Base-by-base conservation (phyloP, 2,329 filamentous ascomycete genomes). In the Claviceps purpurea region DNA sequence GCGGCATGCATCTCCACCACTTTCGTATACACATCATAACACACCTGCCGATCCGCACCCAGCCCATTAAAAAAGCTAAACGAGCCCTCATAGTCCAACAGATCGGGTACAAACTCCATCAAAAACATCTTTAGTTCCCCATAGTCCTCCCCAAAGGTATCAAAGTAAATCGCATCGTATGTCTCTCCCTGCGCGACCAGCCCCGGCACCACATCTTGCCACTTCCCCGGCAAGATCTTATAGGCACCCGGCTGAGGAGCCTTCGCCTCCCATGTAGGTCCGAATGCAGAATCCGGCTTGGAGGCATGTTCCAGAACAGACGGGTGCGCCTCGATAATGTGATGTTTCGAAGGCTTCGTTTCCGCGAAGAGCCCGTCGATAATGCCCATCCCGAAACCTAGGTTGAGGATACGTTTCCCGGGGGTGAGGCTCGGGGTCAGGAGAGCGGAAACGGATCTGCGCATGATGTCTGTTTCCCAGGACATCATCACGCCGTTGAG, bases 91-190 rank as follows among this genome's bases (percentile, higher is more conserved):
- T 76, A 73, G 58, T 87, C 83, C 46, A 98, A 71, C 51, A 97
- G 68, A 0, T 81, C 84, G 37, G 93, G 87, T 11, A 97, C 83
- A 59, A 85, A 82, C 65, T 97, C 93, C 2, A 79, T 84, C 65
- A 97, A 95, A 71, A 97, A 96, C 54, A 82, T 75, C 47, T 85
- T 84, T 30, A 97, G 79, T 65, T 91, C 87, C 2, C 75, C 74
- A 68, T 97, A 98, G 57, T 93, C 87, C 70, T 98, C 93, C 6
- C 89, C 93, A 66, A 97, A 97, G 0, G 93, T 98, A 64, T 98
- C 93, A 63, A 96, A 97, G 72, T 97, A 98, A 59, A 98, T 88
- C 30, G 85, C 87, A 63, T 95, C 87, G 62, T 91, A 90, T 13
- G 81, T 71, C 60, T 85, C 77, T 10, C 85, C 85, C 42, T 80